Percentiles rank a stretch among this genome's conserved stretches.
Evolutionary conservation across 2,329 filamentous ascomycete genomes (phyloP).

Genomic region (Talaromyces sp.): DNA sequence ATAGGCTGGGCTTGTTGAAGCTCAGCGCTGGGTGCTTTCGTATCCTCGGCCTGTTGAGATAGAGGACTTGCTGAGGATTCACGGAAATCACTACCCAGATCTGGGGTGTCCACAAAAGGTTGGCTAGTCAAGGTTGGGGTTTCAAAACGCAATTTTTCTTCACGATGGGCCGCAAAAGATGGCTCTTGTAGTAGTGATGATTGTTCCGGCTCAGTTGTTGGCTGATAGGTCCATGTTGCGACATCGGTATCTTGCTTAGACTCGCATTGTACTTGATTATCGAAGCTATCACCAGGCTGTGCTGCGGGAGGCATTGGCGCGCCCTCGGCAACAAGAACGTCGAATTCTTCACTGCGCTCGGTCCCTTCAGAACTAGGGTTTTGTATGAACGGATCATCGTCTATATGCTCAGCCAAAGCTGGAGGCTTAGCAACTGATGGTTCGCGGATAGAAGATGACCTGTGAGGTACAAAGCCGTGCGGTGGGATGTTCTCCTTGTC

Average conservation of each 20-base stretch:
- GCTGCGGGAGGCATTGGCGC: not conserved
- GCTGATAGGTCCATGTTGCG: too few relatives aligned
- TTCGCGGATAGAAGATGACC: slow-evolving; percentile 5
- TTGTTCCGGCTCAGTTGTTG: too few relatives aligned
- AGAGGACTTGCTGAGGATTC: not conserved
- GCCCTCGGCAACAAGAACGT: not conserved
- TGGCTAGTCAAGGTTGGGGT: not conserved
- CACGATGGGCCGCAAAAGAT: too few relatives aligned
- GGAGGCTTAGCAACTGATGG: not conserved
- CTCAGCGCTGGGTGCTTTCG: not conserved
- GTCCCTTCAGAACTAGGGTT: not conserved
- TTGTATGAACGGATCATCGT: slow-evolving; percentile 12
- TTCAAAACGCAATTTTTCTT: not conserved
- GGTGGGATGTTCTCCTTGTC: slow-evolving; percentile 27
- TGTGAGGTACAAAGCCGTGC: slow-evolving; percentile 4
- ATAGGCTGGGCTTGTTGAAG: slow-evolving; percentile 2
- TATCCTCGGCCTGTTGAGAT: not conserved
- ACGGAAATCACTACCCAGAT: not conserved
- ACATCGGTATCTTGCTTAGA: too few relatives aligned
- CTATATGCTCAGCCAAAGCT: slow-evolving; percentile 12
- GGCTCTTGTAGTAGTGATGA: too few relatives aligned
- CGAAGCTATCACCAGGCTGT: too few relatives aligned
- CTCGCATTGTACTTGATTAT: too few relatives aligned
- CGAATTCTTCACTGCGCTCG: not conserved
- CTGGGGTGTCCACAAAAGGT: too few relatives aligned